Base-by-base conservation (phyloP, 2,329 filamentous ascomycete genomes). In the Dactylonectria macrodidyma region DNA sequence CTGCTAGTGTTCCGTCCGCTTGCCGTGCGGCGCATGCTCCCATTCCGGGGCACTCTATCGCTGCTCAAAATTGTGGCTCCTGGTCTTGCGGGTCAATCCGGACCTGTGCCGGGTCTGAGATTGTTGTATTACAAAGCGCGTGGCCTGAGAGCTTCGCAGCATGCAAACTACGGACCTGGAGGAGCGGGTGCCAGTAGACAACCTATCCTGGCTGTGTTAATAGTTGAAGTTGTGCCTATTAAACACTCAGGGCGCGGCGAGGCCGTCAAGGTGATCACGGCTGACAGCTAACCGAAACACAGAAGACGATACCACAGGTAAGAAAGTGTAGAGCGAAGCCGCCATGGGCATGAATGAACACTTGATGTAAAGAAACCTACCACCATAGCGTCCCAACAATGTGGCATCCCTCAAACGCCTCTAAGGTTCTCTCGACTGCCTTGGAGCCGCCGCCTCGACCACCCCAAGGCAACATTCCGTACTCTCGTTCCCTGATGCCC, bases 41-140 rank as follows among this genome's bases (percentile, higher is more conserved):
- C 3, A 84, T 82, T 51, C 88, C 85, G 82, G 80, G 80, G 83
- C 30, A 73, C 76, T 5, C 80, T 82, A 16, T 77, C 84, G 33
- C 78, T 87, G 30, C 86, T 88, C 72, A 85, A 84, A 19, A 19
- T 19, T 19, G 19, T 19, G 19, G 19, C 19, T 19, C 19, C 19
- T 19, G 19, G 75, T 87, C 26, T 30, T 30, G 26, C 7, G 7
- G 7, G 26, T 30, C 26, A 30, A 30, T 1, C 26, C 7, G 85
- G 72, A 84, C 87, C 54, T 80, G 84, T 67, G 82, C 81, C 5
- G 82, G 84, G 61, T 89, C 90, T 75, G 84, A 87, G 66, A 30
- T 30, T 30, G 26, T 7, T 30, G 26, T 30, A 7, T 30, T 30
- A 7, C 26, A 30, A 30, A 30, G 26, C 26, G 26, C 26, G 26